A percentile compares a stretch with the other conserved stretches of the same genome.
These are phyloP conservation scores for Microcera coccophila DNA, from an alignment of 2,329 filamentous ascomycete species.

Conservation along the genomic window DNA sequence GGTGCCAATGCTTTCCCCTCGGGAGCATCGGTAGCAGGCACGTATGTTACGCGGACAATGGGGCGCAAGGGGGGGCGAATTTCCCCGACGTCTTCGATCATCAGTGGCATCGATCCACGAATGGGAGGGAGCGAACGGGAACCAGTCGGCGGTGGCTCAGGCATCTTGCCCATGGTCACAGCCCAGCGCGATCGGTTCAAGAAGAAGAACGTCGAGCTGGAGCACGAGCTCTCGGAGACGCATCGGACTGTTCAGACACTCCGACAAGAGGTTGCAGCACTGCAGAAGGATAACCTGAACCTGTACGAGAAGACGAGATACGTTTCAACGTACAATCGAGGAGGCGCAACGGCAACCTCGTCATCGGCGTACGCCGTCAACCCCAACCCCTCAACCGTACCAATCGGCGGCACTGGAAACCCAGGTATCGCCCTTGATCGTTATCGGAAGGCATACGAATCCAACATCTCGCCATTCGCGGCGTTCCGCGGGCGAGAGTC, in stretches of 20 bases:
- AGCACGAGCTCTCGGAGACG: conserved; percentile 80
- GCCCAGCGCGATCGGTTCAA: conserved; percentile 98
- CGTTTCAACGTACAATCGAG: conserved; percentile 85
- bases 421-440: conserved; percentile 71
- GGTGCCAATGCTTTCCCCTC: conserved; percentile 80
- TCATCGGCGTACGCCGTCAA: conserved; percentile 65
- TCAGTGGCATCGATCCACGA: conserved; percentile 86
- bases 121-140: conserved; percentile 49
- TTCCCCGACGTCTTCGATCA: conserved; percentile 95
- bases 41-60: conserved; percentile 65
- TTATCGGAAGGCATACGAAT: conserved; percentile 90
- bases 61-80: conserved; percentile 64
- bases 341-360: conserved; percentile 51
- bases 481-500: conserved; percentile 93
- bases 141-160: conserved; percentile 69
- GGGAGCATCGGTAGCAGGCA: conserved; percentile 88
- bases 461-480: conserved; percentile 91
- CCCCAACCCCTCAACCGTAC: conserved; percentile 71
- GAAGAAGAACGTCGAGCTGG: conserved; percentile 86
- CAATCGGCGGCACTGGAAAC: conserved; percentile 50
- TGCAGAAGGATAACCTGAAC: conserved; percentile 94
- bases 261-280: conserved; percentile 81
- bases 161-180: conserved; percentile 96
- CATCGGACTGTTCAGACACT: conserved; percentile 80
- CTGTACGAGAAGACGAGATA: conserved; percentile 98